A percentile compares a stretch with the other conserved stretches of the same genome.
Evolutionary conservation across 768 basidiomycete genomes (phyloP).

Genomic region (Phallus indusiatus): DNA sequence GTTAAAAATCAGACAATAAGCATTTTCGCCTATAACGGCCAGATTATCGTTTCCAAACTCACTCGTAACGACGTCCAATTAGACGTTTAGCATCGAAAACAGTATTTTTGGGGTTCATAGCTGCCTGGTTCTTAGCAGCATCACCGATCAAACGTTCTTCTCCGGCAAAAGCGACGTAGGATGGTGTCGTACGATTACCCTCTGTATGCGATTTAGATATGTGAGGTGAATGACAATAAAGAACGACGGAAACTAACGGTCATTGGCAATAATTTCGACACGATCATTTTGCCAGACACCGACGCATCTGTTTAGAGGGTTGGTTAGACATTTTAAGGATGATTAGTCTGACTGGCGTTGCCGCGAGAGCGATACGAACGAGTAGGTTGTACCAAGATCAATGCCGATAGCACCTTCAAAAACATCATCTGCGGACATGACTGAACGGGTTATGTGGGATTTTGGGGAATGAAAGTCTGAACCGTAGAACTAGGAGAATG

Average conservation of each 20-base stretch:
- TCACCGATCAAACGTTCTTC: slow-evolving; percentile 98
- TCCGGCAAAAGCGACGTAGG: slow-evolving; percentile 96
- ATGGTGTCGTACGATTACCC: slow-evolving; percentile 98
- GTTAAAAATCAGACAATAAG: slow-evolving; percentile 6
- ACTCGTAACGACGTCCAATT: slow-evolving; percentile 96
- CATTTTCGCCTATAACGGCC: neutral
- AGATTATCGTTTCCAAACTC: slow-evolving; percentile 21
- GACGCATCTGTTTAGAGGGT: slow-evolving; percentile 58
- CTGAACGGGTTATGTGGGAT: slow-evolving; percentile 15
- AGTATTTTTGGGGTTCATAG: slow-evolving; percentile 99
- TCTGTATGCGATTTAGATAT: slow-evolving; percentile 34
- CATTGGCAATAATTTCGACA: slow-evolving; percentile 97
- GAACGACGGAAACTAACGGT: slow-evolving; percentile 49
- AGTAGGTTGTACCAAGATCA: slow-evolving; percentile 96
- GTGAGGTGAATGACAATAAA: slow-evolving; percentile 2
- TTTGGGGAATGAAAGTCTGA: slow-evolving; percentile 20
- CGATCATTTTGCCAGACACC: slow-evolving; percentile 99
- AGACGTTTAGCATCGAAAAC: slow-evolving; percentile 99
- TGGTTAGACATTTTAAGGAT: neutral
- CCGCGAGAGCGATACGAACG: slow-evolving; percentile 37
- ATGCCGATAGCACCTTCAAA: slow-evolving; percentile 97
- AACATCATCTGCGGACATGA: slow-evolving; percentile 71
- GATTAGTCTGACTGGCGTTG: neutral
- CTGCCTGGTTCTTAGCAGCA: slow-evolving; percentile 97
- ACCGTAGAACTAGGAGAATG: neutral